Evolutionary conservation across 2,329 filamentous ascomycete species (phyloP).

Genomic region (Colletotrichum sp.): DNA sequence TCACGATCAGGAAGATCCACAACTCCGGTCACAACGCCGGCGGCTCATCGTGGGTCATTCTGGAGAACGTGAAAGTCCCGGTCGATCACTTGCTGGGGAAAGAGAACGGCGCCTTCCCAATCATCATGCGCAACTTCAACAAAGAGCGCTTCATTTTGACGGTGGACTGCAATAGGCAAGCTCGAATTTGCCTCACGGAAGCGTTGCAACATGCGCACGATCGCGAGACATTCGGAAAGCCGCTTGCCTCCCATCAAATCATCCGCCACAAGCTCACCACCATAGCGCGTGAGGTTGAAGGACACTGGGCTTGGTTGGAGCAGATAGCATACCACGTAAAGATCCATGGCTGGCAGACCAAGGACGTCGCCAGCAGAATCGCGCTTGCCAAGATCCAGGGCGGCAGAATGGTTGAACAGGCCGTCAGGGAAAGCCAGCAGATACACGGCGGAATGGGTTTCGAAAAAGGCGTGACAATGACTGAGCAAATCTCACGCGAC

Average conservation of each 20-base stretch:
- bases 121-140: constrained; percentile 67
- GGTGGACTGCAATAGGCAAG: constrained; percentile 60
- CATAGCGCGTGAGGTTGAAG: constrained; percentile 64
- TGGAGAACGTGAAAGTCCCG: constrained; percentile 62
- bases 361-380: constrained; percentile 34
- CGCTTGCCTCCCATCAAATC: constrained; percentile 61
- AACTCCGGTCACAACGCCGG: constrained; percentile 73
- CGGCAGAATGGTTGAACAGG: constrained; percentile 52
- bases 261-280: constrained; percentile 66
- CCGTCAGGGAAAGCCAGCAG: constrained; percentile 57
- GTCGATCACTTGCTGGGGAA: constrained; percentile 56
- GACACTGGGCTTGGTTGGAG: constrained; percentile 66
- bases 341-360: constrained; percentile 29
- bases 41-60: constrained; percentile 60
- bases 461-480: constrained; percentile 49
- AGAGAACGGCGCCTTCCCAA: constrained; percentile 60
- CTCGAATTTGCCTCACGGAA: constrained; percentile 59
- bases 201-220: constrained; percentile 55
- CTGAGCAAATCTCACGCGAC: constrained; percentile 60
- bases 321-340: constrained; percentile 60
- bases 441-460: constrained; percentile 59
- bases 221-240: constrained; percentile 63
- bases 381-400: constrained; percentile 51
- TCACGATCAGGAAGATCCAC: constrained; percentile 58
- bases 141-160: constrained; percentile 64